Evolutionary conservation across 371 early-diverging fungal species (phyloP), one percentile per base, ranked within the genome.

Genomic region (Mortierella sp.): DNA sequence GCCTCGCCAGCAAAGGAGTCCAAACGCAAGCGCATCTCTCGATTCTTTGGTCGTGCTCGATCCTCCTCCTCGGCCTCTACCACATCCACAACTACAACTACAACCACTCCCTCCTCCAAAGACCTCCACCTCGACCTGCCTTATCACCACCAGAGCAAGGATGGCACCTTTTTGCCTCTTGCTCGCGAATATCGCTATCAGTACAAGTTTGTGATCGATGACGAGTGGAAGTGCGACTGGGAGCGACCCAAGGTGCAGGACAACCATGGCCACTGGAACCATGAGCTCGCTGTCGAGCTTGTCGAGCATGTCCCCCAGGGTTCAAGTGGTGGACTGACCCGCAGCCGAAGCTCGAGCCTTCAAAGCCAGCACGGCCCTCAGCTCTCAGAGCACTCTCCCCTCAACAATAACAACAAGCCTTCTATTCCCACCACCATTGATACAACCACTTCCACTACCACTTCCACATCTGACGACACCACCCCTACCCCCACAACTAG

Each of bases 201-300:
- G 37, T 82, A 43, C 82, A 82, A 82, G 66, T 82, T 82, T 63
- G 69, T 82, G 50, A 77, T 82, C 48, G 82, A 77, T 24, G 78
- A 72, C 53, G 69, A 77, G 5, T 82, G 82, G 82, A 52, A 55
- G 45, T 77, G 78, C 52, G 82, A 82, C 37, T 69, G 64, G 0
- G 13, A 74, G 45, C 65, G 53, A n/a, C 50, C 16, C 22, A 71
- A 74, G 24, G 78, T 77, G 14, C 69, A 55, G 61, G 82, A 82
- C 34, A 11, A 44, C 6, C 44, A 77, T 41, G 82, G 82, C 44
- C 47, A 82, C 26, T 71, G 64, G 75, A 82, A 82, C 70, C 77
- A 82, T 45, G 82, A 82, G 67, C 67, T 82, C 31, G 64, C 47
- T 31, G 78, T 77, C 4, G 78, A 74, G 66, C 75, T 82, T n/a